These are phyloP conservation scores for Vitis hybrid DNA, from an alignment of 177 flowering plant genomes.

Conservation along the genomic window DNA sequence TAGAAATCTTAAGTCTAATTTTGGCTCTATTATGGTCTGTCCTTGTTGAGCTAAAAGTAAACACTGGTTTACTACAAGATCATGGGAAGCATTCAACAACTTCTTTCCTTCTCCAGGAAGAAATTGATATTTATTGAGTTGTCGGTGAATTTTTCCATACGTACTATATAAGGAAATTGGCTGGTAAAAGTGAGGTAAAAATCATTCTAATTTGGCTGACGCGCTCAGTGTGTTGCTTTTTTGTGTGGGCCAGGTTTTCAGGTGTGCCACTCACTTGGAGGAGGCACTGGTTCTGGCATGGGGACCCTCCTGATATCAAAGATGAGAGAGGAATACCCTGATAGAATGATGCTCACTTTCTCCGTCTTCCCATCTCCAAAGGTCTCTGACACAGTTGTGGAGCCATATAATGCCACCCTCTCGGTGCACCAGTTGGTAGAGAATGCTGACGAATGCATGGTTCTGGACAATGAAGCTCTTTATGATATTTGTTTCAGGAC, in stretches of 20 bases:
- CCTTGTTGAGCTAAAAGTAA: background rate
- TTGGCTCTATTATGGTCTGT: background rate
- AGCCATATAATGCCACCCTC: constrained; percentile 90
- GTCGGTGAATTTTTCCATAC: too few relatives aligned
- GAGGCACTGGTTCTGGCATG: constrained; percentile 92
- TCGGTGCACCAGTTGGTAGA: constrained; percentile 88
- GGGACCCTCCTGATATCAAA: constrained; percentile 87
- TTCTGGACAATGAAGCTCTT: constrained; percentile 84
- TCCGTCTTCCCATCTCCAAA: constrained; percentile 90
- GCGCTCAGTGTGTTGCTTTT: constrained; percentile 6
- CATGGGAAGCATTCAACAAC: background rate
- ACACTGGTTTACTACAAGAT: background rate
- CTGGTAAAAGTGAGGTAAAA: constrained; percentile 2
- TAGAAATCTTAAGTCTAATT: background rate
- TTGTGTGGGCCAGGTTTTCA: constrained; percentile 59
- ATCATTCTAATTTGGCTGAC: background rate
- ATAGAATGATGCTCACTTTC: constrained; percentile 92
- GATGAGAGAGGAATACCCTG: constrained; percentile 88
- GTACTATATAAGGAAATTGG: background rate
- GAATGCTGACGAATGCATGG: constrained; percentile 94
- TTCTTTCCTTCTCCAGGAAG: background rate
- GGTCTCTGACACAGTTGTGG: constrained; percentile 92
- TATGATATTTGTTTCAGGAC: constrained; percentile 88
- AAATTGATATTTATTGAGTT: background rate
- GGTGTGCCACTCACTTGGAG: constrained; percentile 88